These are phyloP conservation scores for Mycena haematopus DNA, from an alignment of 768 basidiomycete species.

Conservation along the genomic window DNA sequence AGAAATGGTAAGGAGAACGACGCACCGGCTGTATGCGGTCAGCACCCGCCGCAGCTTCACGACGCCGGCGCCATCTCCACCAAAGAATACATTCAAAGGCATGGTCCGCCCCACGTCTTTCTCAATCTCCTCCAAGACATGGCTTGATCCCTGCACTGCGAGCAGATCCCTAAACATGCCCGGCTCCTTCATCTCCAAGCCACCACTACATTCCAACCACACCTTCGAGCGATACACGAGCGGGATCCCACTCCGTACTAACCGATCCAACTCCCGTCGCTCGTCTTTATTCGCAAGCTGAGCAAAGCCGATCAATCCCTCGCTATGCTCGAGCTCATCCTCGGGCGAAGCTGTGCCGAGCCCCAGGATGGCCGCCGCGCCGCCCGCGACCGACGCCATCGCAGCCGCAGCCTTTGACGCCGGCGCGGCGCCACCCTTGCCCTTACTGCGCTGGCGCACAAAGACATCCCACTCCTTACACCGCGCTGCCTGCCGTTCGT, in stretches of 20 bases:
- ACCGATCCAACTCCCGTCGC: constrained; percentile 75
- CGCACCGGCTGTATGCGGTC: constrained; percentile 90
- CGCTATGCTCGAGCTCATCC: constrained; percentile 81
- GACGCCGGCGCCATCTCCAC: constrained; percentile 94
- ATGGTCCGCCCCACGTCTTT: constrained; percentile 93
- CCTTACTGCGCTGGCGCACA: constrained; percentile 69
- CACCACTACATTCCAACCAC: constrained; percentile 94
- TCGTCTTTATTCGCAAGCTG: constrained; percentile 88
- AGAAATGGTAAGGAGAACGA: constrained; percentile 16
- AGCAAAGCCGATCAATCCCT: constrained; percentile 89
- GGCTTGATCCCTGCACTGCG: constrained; percentile 52
- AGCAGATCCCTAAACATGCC: constrained; percentile 88
- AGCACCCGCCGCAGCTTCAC: constrained; percentile 90
- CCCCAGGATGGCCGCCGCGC: constrained; percentile 72
- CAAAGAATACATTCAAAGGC: constrained; percentile 96
- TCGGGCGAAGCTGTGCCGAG: constrained; percentile 66
- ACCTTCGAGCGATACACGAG: constrained; percentile 86
- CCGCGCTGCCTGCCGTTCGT: constrained; percentile 71
- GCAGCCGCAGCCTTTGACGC: constrained; percentile 41
- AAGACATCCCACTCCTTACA: constrained; percentile 90
- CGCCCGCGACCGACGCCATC: constrained; percentile 38
- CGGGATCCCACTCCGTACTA: constrained; percentile 89
- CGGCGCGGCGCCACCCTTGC: constrained; percentile 34
- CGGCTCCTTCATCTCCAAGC: constrained; percentile 89
- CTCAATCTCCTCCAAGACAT: constrained; percentile 84